Evolutionary conservation across 1,139 yeast species (phyloP), one percentile per base, ranked within the genome.

Genomic region (Debaryomyces udenii): DNA sequence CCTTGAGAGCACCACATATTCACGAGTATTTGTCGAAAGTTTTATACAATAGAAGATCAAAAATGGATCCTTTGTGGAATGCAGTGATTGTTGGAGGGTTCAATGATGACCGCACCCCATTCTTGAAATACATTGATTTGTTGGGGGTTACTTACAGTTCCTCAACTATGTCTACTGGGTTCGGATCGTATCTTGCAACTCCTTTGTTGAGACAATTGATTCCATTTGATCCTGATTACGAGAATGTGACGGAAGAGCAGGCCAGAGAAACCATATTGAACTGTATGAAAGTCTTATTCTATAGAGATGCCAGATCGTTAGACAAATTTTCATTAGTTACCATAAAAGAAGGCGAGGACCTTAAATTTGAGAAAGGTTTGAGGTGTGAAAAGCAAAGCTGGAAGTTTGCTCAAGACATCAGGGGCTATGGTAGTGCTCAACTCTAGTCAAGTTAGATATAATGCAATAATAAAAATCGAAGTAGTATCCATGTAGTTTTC

Each of bases 51-150:
- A 82, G 98, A 66, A 81, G 99, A 66, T 78, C 87, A 39, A 89
- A 91, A 65, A 83, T 94, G 93, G 80, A 94, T 62, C 99, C 99
- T 17, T 76, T 90, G 49, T 94, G 99, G 99, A 94, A 93, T 65
- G 87, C 98, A 0, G 71, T 88, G 30, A 74, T 94, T 43, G 97
- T 93, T 39, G 97, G 91, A 7, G 99, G 98, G 4, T 77, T 85
- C 54, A 86, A 84, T 59, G 83, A 81, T 45, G 83, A 80, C 46
- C 58, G 64, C 30, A 78, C 78, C 32, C 85, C 88, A 39, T 87
- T 86, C 56, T 74, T 93, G 56, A 83, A 84, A 51, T 91, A 87
- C 59, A 96, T 90, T 36, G 97, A 94, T 62, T 73, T 94, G 48
- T 76, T 90, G 44, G 99, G 99, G 35, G 96, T 91, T 15, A 80